A percentile compares a stretch with the other conserved stretches of the same genome.
These are phyloP conservation scores for Arachis stenosperma DNA, from an alignment of 306 rosid genomes.

Conservation along the genomic window DNA sequence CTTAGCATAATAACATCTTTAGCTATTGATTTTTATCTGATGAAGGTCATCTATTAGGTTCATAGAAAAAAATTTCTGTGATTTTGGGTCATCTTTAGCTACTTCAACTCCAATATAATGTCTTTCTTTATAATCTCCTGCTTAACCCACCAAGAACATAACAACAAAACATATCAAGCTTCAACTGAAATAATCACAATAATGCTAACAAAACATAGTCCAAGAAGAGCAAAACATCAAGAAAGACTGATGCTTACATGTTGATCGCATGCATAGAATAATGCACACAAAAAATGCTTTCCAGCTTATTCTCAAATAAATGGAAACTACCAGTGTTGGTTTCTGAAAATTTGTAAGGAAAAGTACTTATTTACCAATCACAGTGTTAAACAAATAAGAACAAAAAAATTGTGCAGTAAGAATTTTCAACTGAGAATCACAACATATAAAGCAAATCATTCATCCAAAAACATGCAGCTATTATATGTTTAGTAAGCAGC, in stretches of 20 bases:
- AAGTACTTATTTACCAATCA: not conserved
- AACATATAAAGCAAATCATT: not conserved
- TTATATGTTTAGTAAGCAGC: slow-evolving; percentile 1
- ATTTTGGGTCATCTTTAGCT: too few relatives aligned
- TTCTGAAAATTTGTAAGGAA: not conserved
- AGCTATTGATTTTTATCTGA: too few relatives aligned
- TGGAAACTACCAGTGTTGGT: not conserved
- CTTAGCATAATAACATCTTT: too few relatives aligned
- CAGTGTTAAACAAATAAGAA: not conserved
- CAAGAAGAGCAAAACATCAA: not conserved
- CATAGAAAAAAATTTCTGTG: too few relatives aligned
- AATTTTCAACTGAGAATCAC: not conserved
- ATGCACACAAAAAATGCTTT: not conserved
- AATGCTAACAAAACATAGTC: too few relatives aligned
- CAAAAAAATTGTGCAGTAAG: not conserved
- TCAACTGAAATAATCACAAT: too few relatives aligned
- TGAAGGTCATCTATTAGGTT: too few relatives aligned
- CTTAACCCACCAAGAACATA: too few relatives aligned
- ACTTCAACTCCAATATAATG: too few relatives aligned
- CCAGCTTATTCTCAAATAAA: slow-evolving; percentile 5
- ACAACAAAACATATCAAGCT: too few relatives aligned
- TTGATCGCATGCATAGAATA: not conserved
- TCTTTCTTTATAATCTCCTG: too few relatives aligned
- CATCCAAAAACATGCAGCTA: not conserved
- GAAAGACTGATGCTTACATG: not conserved